Percentiles rank a stretch among this genome's conserved stretches.
phyloP scores from a whole-genome alignment of 1,139 yeast species.

The Diutina siamensis region DNA sequence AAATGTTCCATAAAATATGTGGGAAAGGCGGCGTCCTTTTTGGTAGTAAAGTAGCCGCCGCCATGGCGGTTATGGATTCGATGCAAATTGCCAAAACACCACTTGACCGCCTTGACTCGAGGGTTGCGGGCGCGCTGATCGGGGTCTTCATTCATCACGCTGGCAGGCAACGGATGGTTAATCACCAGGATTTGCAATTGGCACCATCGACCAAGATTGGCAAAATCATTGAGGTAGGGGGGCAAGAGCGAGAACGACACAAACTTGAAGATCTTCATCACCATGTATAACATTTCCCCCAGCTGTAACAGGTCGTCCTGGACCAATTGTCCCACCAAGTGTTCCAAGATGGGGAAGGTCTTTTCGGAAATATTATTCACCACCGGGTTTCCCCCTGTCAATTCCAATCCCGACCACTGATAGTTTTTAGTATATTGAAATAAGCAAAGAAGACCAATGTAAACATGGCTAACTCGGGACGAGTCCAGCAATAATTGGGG shows the following conservation, averaged over 20 bases:
- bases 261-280: slow-evolving; percentile 55
- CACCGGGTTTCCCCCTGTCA: slow-evolving; percentile 30
- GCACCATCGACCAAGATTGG: slow-evolving; percentile 53
- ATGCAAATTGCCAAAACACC: slow-evolving; percentile 63
- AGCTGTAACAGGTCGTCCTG: slow-evolving; percentile 20
- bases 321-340: slow-evolving; percentile 30
- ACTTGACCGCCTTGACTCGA: slow-evolving; percentile 52
- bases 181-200: slow-evolving; percentile 44
- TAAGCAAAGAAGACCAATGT: slow-evolving; percentile 45
- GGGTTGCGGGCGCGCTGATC: slow-evolving; percentile 29
- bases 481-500: slow-evolving; percentile 32
- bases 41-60: slow-evolving; percentile 32
- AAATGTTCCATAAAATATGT: slow-evolving; percentile 32
- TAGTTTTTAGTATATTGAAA: slow-evolving; percentile 47
- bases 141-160: slow-evolving; percentile 26
- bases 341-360: slow-evolving; percentile 47
- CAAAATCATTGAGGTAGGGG: slow-evolving; percentile 38
- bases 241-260: slow-evolving; percentile 48
- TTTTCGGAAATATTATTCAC: slow-evolving; percentile 31
- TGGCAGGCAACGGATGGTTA: slow-evolving; percentile 29
- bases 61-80: slow-evolving; percentile 48
- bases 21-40: slow-evolving; percentile 29
- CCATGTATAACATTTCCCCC: slow-evolving; percentile 49
- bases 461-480: slow-evolving; percentile 38
- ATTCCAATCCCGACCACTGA: slow-evolving; percentile 41